phyloP scores from a whole-genome alignment of 257 asterid genomes.

The Linderniella brevidens region DNA sequence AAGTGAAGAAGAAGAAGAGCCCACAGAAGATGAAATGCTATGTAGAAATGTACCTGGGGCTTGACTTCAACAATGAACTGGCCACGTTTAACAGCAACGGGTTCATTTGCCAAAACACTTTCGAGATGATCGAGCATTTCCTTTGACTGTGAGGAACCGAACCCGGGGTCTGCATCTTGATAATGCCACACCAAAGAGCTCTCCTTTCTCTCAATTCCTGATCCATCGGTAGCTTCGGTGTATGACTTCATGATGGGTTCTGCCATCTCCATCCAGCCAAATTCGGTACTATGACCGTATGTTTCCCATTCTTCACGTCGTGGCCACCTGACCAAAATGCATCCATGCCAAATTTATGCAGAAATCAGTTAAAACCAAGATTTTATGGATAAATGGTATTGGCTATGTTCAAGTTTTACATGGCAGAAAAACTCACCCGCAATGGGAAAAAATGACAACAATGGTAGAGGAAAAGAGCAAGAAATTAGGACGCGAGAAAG shows the following conservation, averaged over 20 bases:
- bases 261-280: conserved; percentile 85
- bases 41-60: conserved; percentile 49
- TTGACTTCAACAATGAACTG: conserved; percentile 84
- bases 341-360: background rate
- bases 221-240: conserved; percentile 88
- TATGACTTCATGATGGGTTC: conserved; percentile 84
- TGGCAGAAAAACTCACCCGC: no score
- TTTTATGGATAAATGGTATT: no score
- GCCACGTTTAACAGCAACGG: conserved; percentile 85
- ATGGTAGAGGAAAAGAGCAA: no score
- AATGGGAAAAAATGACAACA: no score
- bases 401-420: no score
- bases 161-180: conserved; percentile 70
- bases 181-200: conserved; percentile 92
- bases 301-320: conserved; percentile 64
- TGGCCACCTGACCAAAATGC: conserved; percentile 50
- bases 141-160: conserved; percentile 79
- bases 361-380: conserved; percentile 6
- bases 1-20: no score
- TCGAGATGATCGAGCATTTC: conserved; percentile 92
- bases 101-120: conserved; percentile 84
- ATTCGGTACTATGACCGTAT: conserved; percentile 47
- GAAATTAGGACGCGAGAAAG: no score
- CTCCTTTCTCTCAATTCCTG: conserved; percentile 68
- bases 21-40: no score